Base-by-base conservation (phyloP, 2,329 filamentous ascomycete genomes). In the Onygenales sp. region DNA sequence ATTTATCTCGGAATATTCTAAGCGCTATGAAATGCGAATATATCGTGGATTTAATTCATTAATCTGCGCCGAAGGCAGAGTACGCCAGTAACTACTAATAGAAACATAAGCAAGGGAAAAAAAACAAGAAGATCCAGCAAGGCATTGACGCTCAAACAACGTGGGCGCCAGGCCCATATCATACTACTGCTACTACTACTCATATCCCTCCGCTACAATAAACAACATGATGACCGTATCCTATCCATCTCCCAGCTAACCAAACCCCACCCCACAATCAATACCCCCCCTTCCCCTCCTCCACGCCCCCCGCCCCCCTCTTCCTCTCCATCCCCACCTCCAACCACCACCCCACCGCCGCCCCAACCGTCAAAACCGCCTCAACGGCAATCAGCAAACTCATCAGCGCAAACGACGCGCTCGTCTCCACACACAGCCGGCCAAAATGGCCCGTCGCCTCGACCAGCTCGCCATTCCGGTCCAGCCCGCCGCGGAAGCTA, bases 401-500 rank as follows among this genome's bases (percentile, higher is more conserved):
- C 45, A 72, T 62, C 11, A 75, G 51, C 0, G 63, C 63, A 43
- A 71, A 69, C 0, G 63, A 66, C 1, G 67, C 70, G 7, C 63
- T 61, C 5, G 64, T 71, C 39, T 69, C 65, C 10, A 56, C 54
- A 54, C 72, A 75, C 45, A 74, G 61, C 2, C 69, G 61, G 3
- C 61, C 57, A 53, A 75, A 75, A 32, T 67, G 59, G 4, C 58
- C 55, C 0, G 72, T 72, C 0, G 65, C 59, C 3, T 59, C 53
- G 3, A 66, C 52, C 1, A 48, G 36, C 0, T 56, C 54, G 8
- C 59, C 60, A 35, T 59, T 41, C 17, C 47, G 53, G 4, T 54
- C 54, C 7, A 55, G 51, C 10, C 57, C 56, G 3, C 51, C 52
- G 9, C 58, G 52, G 17, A 61, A 58, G 3, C 64, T 63, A 69